Evolutionary conservation across 2,329 filamentous ascomycete genomes (phyloP).

Genomic region (Cladosporium sp.): DNA sequence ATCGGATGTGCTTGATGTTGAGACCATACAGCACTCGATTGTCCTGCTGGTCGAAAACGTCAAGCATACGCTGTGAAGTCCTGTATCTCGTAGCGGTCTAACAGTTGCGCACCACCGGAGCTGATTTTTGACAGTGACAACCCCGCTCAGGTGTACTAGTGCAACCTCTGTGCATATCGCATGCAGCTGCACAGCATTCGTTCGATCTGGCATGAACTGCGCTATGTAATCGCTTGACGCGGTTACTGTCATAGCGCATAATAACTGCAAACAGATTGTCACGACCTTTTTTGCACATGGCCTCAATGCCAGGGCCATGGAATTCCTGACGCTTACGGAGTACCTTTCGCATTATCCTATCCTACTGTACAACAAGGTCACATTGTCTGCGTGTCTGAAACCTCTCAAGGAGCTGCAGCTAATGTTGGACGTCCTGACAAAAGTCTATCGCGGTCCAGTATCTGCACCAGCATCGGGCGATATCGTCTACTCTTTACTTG

Average conservation of each 20-base stretch:
- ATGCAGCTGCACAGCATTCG: slow-evolving; percentile 10
- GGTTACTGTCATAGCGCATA: neutral
- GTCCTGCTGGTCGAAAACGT: neutral
- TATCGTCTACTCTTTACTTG: neutral
- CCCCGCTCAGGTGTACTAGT: slow-evolving; percentile 1
- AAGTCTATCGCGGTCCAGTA: neutral
- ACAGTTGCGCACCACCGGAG: neutral
- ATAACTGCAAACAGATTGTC: neutral
- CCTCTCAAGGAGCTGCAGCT: neutral
- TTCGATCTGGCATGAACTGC: neutral
- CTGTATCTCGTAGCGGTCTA: neutral
- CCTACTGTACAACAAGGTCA: neutral
- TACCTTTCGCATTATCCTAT: neutral
- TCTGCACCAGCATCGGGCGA: neutral
- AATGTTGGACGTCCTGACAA: neutral
- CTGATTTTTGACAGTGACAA: neutral
- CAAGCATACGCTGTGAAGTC: neutral
- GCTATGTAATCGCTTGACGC: neutral
- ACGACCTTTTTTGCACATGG: neutral
- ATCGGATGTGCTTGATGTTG: neutral
- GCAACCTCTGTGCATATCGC: neutral
- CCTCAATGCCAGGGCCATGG: neutral
- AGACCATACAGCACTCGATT: neutral
- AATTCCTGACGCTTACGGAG: neutral
- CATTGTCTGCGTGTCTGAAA: neutral